Evolutionary conservation across 352 stramenopile species (phyloP).

Genomic region (Phytophthora tubulina): DNA sequence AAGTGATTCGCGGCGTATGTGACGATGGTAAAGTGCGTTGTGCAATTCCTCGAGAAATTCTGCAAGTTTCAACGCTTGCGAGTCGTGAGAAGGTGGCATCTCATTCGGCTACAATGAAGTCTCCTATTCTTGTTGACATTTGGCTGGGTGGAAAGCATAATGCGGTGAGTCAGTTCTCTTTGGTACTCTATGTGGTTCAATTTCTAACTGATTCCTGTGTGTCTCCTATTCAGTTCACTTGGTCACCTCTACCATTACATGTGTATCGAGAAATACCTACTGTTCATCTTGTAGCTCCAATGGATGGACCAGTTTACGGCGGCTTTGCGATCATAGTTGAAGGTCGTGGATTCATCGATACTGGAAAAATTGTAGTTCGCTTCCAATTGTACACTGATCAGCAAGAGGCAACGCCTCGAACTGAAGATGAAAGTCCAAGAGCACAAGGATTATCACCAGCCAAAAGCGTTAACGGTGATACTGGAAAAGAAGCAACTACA

Average conservation of each 20-base stretch:
- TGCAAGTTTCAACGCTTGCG: conserved; percentile 1
- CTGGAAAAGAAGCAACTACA: background rate
- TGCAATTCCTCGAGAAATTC: conserved; percentile 45
- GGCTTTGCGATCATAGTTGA: conserved; percentile 70
- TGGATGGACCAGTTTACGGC: conserved; percentile 83
- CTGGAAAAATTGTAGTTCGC: conserved; percentile 62
- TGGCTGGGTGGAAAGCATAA: conserved; percentile 69
- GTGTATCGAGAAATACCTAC: conserved; percentile 59
- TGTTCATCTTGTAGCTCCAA: conserved; percentile 55
- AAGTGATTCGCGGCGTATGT: conserved; percentile 41
- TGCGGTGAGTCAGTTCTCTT: conserved; percentile 36
- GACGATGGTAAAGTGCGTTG: conserved; percentile 53
- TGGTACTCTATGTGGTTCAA: background rate
- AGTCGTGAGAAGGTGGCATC: conserved; percentile 15
- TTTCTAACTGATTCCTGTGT: background rate
- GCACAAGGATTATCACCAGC: background rate
- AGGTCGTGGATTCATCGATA: conserved; percentile 72
- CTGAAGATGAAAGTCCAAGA: conserved; percentile 23
- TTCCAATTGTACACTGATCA: conserved; percentile 59
- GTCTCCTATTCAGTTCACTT: conserved; percentile 56
- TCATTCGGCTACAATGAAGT: background rate
- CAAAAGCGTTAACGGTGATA: conserved; percentile 2
- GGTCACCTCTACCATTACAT: conserved; percentile 55
- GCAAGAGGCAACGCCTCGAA: conserved; percentile 16
- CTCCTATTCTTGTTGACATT: conserved; percentile 67